Percentiles rank a stretch among this genome's conserved stretches.
phyloP scores from a whole-genome alignment of 257 asterid species.

The Mentha longifolia region DNA sequence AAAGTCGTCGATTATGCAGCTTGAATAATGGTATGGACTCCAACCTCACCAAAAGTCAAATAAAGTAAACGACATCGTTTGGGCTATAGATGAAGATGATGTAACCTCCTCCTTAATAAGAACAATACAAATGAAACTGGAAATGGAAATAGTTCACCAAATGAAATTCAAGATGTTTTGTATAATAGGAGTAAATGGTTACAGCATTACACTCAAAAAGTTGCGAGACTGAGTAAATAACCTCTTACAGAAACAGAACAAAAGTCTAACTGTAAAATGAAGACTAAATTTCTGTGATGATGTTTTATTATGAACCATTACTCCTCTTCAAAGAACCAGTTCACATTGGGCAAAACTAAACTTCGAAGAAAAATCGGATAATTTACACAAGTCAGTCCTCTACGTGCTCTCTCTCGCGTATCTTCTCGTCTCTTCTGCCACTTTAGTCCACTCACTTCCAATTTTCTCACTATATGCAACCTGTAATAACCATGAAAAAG shows the following conservation, averaged over 20 bases:
- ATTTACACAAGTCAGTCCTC: conserved; percentile 37
- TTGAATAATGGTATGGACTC: not conserved
- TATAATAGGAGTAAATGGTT: conserved; percentile 8
- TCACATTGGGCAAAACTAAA: conserved; percentile 9
- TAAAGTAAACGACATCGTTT: not conserved
- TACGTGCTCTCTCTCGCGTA: conserved; percentile 55
- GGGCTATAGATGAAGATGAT: not conserved
- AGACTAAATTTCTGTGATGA: conserved; percentile 8
- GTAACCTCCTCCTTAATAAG: not conserved
- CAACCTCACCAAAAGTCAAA: not conserved
- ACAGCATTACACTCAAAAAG: conserved; percentile 7
- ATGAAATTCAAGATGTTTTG: conserved; percentile 3
- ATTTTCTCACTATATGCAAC: conserved; percentile 73
- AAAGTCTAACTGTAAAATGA: not conserved
- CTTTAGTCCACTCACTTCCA: conserved; percentile 81
- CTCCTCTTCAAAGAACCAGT: conserved; percentile 9
- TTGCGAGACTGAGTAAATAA: conserved; percentile 10
- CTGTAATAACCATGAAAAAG: conserved; percentile 48
- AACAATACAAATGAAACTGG: not conserved
- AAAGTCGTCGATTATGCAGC: not conserved
- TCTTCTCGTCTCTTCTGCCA: conserved; percentile 75
- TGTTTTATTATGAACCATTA: conserved; percentile 18
- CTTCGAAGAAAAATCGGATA: conserved; percentile 17
- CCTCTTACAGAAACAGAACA: conserved; percentile 13
- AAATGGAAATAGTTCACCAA: too few species aligned